Base-by-base conservation (phyloP, 1,284 basidiomycete genomes). In the Hypsizygus ulmarius region DNA sequence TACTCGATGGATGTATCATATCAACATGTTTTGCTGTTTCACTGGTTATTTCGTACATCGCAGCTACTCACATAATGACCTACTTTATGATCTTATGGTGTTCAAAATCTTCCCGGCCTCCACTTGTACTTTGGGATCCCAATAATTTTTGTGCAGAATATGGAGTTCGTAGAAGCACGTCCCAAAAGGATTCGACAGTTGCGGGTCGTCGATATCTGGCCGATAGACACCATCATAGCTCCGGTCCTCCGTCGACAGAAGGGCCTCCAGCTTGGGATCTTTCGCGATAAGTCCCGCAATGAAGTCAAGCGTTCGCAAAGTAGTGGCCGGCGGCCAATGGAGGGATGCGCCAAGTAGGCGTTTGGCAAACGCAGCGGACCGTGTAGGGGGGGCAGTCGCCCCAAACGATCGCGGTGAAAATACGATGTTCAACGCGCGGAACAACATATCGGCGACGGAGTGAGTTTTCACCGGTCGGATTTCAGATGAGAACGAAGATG, bases 351-450 rank as follows among this genome's bases (percentile, higher is more conserved):
- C 81, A 21, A 93, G 73, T 34, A 99, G 75, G 19, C 97, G 87
- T 70, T 98, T 98, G 47, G 89, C 79, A 65, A 99, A 98, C 1
- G 95, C 91, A 15, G 93, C 91, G 18, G 84, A 78, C 54, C 93
- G 84, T 76, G 85, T 87, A 11, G 90, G 77, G 2, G 93, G 83
- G 2, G 82, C 68, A 33, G 77, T 63, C 49, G 69, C 67, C 30
- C 79, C 74, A 58, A 74, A 73, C 41, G 75, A 75, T 59, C 79
- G 81, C 51, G 75, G 84, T 54, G 79, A 81, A 72, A 97, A 95
- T 36, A 85, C 81, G 47, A 90, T 77, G 49, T 83, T 75, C 43
- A 98, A 76, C 34, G 90, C 87, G 45, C 87, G 82, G 75, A 99
- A 96, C 41, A 99, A 74, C 64, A 96, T 81, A 58, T 92, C 83